These are phyloP conservation scores for Dictyostelium firmibasis DNA, from an alignment of 78 protist species.

Conservation along the genomic window DNA sequence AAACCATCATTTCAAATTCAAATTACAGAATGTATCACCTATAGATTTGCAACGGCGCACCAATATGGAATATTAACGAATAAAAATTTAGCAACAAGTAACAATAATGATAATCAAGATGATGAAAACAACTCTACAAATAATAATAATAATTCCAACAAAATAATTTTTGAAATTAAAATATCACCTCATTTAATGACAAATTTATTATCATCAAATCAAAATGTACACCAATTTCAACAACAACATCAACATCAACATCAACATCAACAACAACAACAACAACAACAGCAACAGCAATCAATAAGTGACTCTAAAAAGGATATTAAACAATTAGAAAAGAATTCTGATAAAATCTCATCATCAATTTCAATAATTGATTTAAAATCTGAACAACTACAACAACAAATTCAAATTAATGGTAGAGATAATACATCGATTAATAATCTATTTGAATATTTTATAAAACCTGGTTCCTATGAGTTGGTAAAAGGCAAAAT, in stretches of 20 bases:
- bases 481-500: background rate
- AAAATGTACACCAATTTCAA: background rate
- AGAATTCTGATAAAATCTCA: background rate
- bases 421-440: background rate
- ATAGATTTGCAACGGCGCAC: constrained; percentile 12
- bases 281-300: background rate
- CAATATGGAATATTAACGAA: background rate
- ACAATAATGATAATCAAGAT: background rate
- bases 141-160: background rate
- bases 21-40: background rate
- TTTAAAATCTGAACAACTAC: constrained; percentile 5
- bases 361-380: constrained; percentile 18
- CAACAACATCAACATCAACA: background rate
- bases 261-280: background rate
- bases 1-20: constrained; percentile 1
- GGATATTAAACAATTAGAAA: background rate
- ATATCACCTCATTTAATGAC: constrained; percentile 18
- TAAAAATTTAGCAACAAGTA: background rate
- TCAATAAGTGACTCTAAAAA: background rate
- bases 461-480: constrained; percentile 1
- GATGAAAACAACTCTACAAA: background rate
- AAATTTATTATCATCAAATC: background rate
- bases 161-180: background rate
- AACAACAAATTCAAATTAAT: background rate
- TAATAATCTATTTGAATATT: background rate